These are phyloP conservation scores for Penicillium canariense DNA, from an alignment of 495 filamentous ascomycete species.

Conservation along the genomic window DNA sequence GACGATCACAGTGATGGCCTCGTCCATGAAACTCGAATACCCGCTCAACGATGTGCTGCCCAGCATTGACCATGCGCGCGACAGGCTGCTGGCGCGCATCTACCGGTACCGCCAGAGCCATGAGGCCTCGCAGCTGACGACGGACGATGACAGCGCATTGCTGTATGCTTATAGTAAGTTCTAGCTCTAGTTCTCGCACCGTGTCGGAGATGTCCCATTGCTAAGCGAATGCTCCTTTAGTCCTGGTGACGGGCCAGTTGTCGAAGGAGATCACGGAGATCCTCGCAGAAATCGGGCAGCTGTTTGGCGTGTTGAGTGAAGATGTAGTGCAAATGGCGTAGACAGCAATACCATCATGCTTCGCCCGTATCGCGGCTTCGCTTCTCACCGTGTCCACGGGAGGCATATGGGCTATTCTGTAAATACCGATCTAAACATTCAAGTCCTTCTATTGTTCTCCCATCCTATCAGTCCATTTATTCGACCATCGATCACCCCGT, in stretches of 20 bases:
- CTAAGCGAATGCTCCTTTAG: conserved; percentile 18
- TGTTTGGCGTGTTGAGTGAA: conserved; percentile 75
- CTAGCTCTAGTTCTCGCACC: background rate
- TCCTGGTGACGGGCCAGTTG: conserved; percentile 53
- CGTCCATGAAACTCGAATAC: conserved; percentile 89
- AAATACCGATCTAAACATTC: background rate
- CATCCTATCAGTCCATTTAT: background rate
- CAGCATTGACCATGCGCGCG: conserved; percentile 73
- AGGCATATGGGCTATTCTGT: background rate
- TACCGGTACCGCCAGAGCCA: conserved; percentile 76
- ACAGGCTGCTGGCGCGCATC: conserved; percentile 84
- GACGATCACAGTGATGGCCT: conserved; percentile 66
- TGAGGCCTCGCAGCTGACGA: conserved; percentile 49
- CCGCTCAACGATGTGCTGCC: conserved; percentile 86
- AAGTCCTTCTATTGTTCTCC: background rate
- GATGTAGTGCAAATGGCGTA: conserved; percentile 61
- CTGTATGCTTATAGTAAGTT: conserved; percentile 69
- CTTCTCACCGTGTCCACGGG: too few species aligned
- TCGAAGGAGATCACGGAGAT: conserved; percentile 50
- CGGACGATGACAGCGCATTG: conserved; percentile 67
- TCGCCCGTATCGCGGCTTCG: too few species aligned
- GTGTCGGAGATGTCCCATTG: background rate
- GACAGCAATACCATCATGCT: background rate
- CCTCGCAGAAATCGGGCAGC: conserved; percentile 46
- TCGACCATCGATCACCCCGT: background rate